Conservation (phyloP, 31 red algal genomes). For the Odonthalia washingtoniensis region DNA sequence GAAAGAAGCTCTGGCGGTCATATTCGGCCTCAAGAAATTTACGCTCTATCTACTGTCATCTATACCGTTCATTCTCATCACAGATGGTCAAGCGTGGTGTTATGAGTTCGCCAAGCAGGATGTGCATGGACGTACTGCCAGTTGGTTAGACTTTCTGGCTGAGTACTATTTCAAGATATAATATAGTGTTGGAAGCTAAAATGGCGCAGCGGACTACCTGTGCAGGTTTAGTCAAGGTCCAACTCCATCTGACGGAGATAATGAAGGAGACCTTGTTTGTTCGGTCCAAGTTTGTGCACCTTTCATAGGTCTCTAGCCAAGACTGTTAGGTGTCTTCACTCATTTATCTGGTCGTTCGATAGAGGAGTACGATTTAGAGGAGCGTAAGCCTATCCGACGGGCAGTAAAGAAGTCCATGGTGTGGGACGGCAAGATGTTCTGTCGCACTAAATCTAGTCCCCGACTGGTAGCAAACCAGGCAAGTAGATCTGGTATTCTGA, state of each 20-base stretch:
- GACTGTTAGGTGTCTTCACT: not conserved
- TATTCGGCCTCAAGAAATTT: too few species aligned
- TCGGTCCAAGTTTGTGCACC: not conserved
- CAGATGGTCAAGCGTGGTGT: slow-evolving; percentile 5
- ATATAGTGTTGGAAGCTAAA: not conserved
- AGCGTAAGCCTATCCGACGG: not conserved
- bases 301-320: not conserved
- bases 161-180: too few species aligned
- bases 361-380: not conserved
- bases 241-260: not conserved
- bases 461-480: not conserved
- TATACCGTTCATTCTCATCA: too few species aligned
- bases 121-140: not conserved
- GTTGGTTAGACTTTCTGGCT: too few species aligned
- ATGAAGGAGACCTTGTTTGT: too few species aligned
- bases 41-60: too few species aligned
- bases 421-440: not conserved
- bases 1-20: too few species aligned
- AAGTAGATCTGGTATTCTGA: not conserved
- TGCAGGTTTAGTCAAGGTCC: not conserved
- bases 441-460: not conserved
- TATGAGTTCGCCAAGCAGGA: not conserved
- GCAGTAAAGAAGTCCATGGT: not conserved
- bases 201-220: not conserved
- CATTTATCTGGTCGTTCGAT: not conserved